Base-by-base conservation (phyloP, 305 asterid genomes). In the Coffea humblotiana region DNA sequence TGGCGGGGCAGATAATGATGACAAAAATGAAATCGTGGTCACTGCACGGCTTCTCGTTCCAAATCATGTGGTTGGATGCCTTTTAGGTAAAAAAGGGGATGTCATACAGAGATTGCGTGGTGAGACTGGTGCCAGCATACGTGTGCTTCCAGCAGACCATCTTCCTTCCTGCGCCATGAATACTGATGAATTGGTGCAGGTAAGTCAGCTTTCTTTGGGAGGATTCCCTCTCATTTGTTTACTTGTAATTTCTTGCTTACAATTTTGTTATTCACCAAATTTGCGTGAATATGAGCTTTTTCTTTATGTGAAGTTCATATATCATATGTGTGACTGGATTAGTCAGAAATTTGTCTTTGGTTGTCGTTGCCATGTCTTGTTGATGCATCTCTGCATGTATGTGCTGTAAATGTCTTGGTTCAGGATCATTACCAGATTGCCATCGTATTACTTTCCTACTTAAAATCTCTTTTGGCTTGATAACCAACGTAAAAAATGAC, bases 61-160 rank as follows among this genome's bases (percentile, higher is more conserved):
- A 71, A 88, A 86, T 81, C 87, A 84, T 81, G 71, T 85, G 82
- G 92, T 91, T 77, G 98, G 98, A 78, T 92, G 97, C 75, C 86
- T 94, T 76, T 82, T 94, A 78, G 97, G 98, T 61, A 90, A 86
- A 87, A 92, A 92, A 82, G 94, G 98, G 56, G 96, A 94, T 79
- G 96, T 94, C 82, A 94, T 94, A 83, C 97, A 91, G 88, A 89
- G 93, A 88, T 87, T 91, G 84, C 91, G 96, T 69, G 88, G 89
- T 61, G 93, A 91, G 84, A 92, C 94, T 78, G 92, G 95, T 86
- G 98, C 96, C 83, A 90, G 85, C 88, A 91, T 94, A 80, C 96
- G 94, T 56, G 86, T 94, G 85, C 91, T 88, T 75, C 87, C 95
- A 43, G 86, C 91, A 16, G 97, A 92, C 27, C 87, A 87, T 84